phyloP scores from a whole-genome alignment of 208 protist species.

The Wallacemonas sp. region DNA sequence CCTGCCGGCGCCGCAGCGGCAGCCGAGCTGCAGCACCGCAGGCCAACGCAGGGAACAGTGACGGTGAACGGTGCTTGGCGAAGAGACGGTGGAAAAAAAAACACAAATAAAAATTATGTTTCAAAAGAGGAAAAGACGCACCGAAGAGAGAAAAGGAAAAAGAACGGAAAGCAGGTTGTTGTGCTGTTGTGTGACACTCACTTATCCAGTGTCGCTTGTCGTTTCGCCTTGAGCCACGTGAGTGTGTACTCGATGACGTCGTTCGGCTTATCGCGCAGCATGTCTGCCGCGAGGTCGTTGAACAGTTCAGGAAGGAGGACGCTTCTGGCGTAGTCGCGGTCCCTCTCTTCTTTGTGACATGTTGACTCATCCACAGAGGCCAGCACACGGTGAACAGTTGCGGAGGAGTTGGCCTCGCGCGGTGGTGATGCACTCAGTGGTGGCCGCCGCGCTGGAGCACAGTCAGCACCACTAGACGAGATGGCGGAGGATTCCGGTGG shows the following conservation, averaged over 20 bases:
- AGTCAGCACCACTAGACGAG: too few relatives aligned
- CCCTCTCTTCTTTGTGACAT: slow-evolving; percentile 4
- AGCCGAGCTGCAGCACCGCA: too few relatives aligned
- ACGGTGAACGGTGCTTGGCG: background rate
- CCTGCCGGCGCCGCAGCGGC: too few relatives aligned
- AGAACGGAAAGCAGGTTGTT: slow-evolving; percentile 7
- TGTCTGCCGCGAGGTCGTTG: slow-evolving; percentile 43
- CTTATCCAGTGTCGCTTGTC: slow-evolving; percentile 11
- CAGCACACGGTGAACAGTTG: too few relatives aligned
- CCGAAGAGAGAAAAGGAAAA: slow-evolving; percentile 17
- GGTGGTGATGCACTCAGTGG: too few relatives aligned
- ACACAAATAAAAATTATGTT: slow-evolving; percentile 3
- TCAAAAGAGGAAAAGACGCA: background rate
- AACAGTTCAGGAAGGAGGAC: slow-evolving; percentile 40
- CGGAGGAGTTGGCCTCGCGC: too few relatives aligned
- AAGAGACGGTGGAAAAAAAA: background rate
- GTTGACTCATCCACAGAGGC: too few relatives aligned
- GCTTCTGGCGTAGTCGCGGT: background rate
- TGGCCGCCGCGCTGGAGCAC: too few relatives aligned
- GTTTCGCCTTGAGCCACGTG: slow-evolving; percentile 44
- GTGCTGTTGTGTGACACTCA: background rate
- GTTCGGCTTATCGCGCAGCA: slow-evolving; percentile 47
- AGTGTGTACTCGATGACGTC: slow-evolving; percentile 57
- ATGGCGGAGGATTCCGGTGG: too few relatives aligned
- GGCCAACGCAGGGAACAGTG: too few relatives aligned